A percentile compares a stretch with the other conserved stretches of the same genome.
Conservation (phyloP, 2,329 filamentous ascomycete species). For the Talaromyces albobiverticillius region DNA sequence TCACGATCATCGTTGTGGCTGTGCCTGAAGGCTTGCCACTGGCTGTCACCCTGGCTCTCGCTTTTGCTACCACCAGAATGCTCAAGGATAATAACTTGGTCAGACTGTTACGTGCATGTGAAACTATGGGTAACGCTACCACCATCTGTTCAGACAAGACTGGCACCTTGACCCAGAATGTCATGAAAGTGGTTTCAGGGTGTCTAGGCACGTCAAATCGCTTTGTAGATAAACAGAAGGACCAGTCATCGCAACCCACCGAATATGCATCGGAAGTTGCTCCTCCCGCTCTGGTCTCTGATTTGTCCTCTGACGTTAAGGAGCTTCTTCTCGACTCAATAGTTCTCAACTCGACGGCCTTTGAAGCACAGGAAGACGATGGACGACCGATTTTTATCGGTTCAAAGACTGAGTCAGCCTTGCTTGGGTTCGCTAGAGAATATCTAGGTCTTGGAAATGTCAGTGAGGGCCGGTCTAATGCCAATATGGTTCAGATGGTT, state of each 20-base stretch:
- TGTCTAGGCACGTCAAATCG: slow-evolving; percentile 49
- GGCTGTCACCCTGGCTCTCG: slow-evolving; percentile 60
- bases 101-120: slow-evolving; percentile 57
- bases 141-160: slow-evolving; percentile 66
- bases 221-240: slow-evolving; percentile 41
- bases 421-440: slow-evolving; percentile 67
- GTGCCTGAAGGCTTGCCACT: slow-evolving; percentile 61
- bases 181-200: slow-evolving; percentile 60
- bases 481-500: slow-evolving; percentile 52
- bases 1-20: slow-evolving; percentile 59
- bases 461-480: slow-evolving; percentile 60
- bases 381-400: slow-evolving; percentile 64
- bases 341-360: slow-evolving; percentile 66
- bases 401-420: slow-evolving; percentile 74
- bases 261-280: slow-evolving; percentile 47
- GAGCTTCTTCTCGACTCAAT: slow-evolving; percentile 62
- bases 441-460: slow-evolving; percentile 63
- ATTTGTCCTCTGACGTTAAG: slow-evolving; percentile 53
- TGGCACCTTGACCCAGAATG: slow-evolving; percentile 63
- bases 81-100: slow-evolving; percentile 63
- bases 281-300: slow-evolving; percentile 53
- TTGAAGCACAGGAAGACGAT: slow-evolving; percentile 59
- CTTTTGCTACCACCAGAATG: slow-evolving; percentile 63
- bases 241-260: slow-evolving; percentile 25
- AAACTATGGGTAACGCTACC: slow-evolving; percentile 64